Conservation (phyloP, 2,329 filamentous ascomycete genomes). For the Thyridium curvatum region DNA sequence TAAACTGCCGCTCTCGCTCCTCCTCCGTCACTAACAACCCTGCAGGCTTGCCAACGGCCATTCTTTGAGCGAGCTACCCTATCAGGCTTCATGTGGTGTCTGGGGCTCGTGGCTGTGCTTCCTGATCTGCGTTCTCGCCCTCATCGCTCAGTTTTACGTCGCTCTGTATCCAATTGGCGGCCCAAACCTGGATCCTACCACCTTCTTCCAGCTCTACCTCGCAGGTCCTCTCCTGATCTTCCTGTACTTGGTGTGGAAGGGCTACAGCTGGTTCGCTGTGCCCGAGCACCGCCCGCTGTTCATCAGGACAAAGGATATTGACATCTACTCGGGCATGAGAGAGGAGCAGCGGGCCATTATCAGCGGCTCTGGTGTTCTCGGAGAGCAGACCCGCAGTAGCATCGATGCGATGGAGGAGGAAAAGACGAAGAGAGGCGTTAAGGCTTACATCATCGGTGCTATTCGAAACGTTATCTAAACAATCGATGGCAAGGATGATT, state of each 20-base stretch:
- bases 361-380: conserved; percentile 1
- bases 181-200: neutral
- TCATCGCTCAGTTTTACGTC: conserved; percentile 64
- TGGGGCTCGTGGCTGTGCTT: conserved; percentile 62
- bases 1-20: conserved; percentile 33
- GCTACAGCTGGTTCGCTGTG: conserved; percentile 29
- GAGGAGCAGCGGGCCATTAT: conserved; percentile 1
- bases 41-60: conserved; percentile 4
- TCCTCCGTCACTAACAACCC: conserved; percentile 2
- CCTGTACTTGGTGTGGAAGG: conserved; percentile 58
- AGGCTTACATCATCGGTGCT: conserved; percentile 1
- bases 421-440: conserved; percentile 2
- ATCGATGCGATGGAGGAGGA: neutral
- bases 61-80: conserved; percentile 30
- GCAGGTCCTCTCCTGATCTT: conserved; percentile 42
- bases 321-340: conserved; percentile 45
- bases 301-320: conserved; percentile 48
- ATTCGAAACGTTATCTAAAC: conserved; percentile 3
- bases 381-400: neutral
- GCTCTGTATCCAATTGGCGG: conserved; percentile 35
- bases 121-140: conserved; percentile 54
- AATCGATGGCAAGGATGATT: no score
- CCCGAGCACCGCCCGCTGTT: conserved; percentile 42
- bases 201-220: conserved; percentile 50
- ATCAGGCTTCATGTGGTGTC: conserved; percentile 40